Conservation (phyloP, 139 green algal species). For the Picochlorum sp. region DNA sequence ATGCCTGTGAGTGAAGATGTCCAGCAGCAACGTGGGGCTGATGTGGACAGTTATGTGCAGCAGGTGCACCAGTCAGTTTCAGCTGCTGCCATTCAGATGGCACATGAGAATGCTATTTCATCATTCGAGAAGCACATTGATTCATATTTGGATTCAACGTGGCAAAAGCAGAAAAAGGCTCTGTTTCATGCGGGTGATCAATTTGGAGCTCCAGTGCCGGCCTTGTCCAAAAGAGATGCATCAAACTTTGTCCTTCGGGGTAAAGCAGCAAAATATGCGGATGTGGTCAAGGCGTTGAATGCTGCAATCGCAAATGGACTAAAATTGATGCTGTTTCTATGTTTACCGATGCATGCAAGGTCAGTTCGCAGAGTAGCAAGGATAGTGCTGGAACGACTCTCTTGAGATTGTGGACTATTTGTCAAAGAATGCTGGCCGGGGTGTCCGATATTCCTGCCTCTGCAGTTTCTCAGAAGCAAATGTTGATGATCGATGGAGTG, state of each 20-base stretch:
- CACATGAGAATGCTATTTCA: constrained; percentile 54
- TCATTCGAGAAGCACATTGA: constrained; percentile 77
- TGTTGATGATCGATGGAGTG: constrained; percentile 30
- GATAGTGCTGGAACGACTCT: constrained; percentile 34
- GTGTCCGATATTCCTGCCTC: constrained; percentile 14
- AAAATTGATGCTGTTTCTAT: constrained; percentile 17
- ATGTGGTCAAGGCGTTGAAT: constrained; percentile 40
- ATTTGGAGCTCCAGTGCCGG: constrained; percentile 4
- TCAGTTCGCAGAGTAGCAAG: constrained; percentile 9
- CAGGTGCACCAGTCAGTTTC: constrained; percentile 59
- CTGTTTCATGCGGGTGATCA: constrained; percentile 58
- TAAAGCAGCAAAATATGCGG: constrained; percentile 55
- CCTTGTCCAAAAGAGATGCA: background rate
- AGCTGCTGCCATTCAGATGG: constrained; percentile 46
- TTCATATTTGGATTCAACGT: constrained; percentile 49
- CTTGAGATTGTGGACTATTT: constrained; percentile 50
- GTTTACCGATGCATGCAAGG: constrained; percentile 31
- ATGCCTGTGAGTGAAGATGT: constrained; percentile 71
- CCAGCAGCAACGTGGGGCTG: constrained; percentile 56
- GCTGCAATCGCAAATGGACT: constrained; percentile 20
- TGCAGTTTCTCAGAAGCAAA: constrained; percentile 7
- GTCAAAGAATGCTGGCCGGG: constrained; percentile 43
- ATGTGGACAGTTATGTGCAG: constrained; percentile 74
- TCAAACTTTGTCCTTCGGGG: constrained; percentile 30
- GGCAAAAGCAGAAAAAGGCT: constrained; percentile 58